Conservation (phyloP, 148 eudicot genomes). For the Persicaria maculosa region DNA sequence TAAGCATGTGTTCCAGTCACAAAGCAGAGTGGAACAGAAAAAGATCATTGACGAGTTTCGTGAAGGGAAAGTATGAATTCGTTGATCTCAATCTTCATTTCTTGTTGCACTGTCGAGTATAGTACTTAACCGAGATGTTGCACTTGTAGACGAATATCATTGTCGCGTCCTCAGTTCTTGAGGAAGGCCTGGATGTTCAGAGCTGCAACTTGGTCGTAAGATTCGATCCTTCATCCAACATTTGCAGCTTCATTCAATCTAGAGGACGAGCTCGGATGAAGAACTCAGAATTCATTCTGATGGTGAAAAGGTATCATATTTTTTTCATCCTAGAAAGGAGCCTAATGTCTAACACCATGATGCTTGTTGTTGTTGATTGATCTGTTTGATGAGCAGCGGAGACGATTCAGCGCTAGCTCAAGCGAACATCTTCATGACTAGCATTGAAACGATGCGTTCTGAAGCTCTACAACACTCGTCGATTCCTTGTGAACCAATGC, state of each 20-base stretch:
- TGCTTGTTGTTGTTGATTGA: not conserved
- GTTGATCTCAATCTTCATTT: not conserved
- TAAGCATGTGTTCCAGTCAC: conserved; percentile 36
- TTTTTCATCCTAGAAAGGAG: not conserved
- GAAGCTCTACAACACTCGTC: conserved; percentile 60
- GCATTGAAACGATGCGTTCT: conserved; percentile 68
- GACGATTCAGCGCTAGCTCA: conserved; percentile 38
- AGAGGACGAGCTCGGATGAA: conserved; percentile 86
- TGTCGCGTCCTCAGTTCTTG: conserved; percentile 85
- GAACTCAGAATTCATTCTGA: conserved; percentile 59
- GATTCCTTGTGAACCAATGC: conserved; percentile 57
- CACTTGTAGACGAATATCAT: conserved; percentile 62
- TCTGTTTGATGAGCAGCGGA: conserved; percentile 32
- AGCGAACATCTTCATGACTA: conserved; percentile 41
- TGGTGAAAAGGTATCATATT: conserved; percentile 55
- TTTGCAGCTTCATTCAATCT: conserved; percentile 92
- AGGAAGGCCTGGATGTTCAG: conserved; percentile 63
- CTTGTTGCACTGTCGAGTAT: not conserved
- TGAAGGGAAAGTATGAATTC: conserved; percentile 41
- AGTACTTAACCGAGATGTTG: not conserved
- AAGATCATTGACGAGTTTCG: conserved; percentile 66
- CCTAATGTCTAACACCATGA: not conserved
- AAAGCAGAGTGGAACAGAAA: conserved; percentile 59
- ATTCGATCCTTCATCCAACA: conserved; percentile 52
- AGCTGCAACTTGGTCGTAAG: conserved; percentile 62